Evolutionary conservation across 2,329 filamentous ascomycete genomes (phyloP).

Genomic region (Pseudogymnoascus sp.): DNA sequence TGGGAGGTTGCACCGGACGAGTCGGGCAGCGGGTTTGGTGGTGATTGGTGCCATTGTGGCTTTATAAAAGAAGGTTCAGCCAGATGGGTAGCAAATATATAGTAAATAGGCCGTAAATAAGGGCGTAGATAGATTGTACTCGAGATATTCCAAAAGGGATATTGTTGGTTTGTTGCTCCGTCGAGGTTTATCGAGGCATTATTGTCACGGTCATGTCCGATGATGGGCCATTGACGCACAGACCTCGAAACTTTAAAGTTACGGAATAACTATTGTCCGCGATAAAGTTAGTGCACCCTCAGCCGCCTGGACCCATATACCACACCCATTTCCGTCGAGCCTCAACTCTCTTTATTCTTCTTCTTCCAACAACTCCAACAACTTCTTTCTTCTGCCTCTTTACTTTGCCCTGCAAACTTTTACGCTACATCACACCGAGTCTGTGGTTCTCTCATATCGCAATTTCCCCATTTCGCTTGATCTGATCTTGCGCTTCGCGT

Average conservation of each 20-base stretch:
- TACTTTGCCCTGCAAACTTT: neutral
- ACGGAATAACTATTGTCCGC: neutral
- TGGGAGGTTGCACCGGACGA: slow-evolving; percentile 17
- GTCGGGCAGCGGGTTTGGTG: slow-evolving; percentile 13
- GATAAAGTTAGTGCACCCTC: neutral
- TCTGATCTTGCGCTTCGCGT: neutral
- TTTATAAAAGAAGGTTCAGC: neutral
- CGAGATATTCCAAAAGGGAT: neutral
- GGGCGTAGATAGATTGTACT: neutral
- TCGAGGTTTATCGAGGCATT: neutral
- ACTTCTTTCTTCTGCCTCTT: neutral
- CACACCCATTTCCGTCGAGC: neutral
- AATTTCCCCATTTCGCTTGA: neutral
- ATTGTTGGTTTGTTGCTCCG: neutral
- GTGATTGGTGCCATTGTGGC: neutral
- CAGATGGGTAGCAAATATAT: neutral
- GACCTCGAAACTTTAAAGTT: neutral
- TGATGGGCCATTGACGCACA: neutral
- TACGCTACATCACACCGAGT: neutral
- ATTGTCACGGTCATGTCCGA: neutral
- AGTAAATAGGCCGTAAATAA: neutral
- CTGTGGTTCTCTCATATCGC: neutral
- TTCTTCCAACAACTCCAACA: neutral
- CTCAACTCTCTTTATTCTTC: neutral
- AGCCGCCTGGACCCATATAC: neutral